phyloP scores from a whole-genome alignment of 139 green algal species.

The Coccomyxa sp. region DNA sequence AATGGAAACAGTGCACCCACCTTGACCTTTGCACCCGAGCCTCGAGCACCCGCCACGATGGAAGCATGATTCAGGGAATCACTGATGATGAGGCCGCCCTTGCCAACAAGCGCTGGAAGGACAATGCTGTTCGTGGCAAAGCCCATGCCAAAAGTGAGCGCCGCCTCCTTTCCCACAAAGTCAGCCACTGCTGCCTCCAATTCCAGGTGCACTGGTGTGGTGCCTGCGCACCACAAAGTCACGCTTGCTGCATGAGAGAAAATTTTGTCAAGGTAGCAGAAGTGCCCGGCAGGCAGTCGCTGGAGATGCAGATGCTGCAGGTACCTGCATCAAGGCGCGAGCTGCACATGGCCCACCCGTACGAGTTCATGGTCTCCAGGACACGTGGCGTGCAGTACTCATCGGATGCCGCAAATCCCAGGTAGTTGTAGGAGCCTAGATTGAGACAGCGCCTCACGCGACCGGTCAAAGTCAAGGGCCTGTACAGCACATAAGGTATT shows the following conservation, averaged over 20 bases:
- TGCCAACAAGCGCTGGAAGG: slow-evolving; percentile 80
- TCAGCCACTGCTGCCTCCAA: slow-evolving; percentile 80
- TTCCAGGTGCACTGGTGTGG: slow-evolving; percentile 64
- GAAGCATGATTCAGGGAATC: slow-evolving; percentile 95
- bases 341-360: slow-evolving; percentile 64
- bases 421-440: slow-evolving; percentile 98
- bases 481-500: not conserved
- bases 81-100: slow-evolving; percentile 86
- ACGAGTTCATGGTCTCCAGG: slow-evolving; percentile 49
- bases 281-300: not conserved
- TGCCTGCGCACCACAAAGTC: slow-evolving; percentile 42
- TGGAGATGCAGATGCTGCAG: not conserved
- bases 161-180: slow-evolving; percentile 84
- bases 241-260: too few relatives aligned
- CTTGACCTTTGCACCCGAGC: slow-evolving; percentile 80
- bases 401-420: slow-evolving; percentile 90
- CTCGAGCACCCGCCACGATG: slow-evolving; percentile 85
- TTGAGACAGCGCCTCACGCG: slow-evolving; percentile 76
- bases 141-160: slow-evolving; percentile 96
- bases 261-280: not conserved
- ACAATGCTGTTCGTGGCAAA: slow-evolving; percentile 95
- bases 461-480: slow-evolving; percentile 59
- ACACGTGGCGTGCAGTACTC: slow-evolving; percentile 91
- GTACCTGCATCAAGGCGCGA: slow-evolving; percentile 50
- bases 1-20: slow-evolving; percentile 24